Conservation (phyloP, 108 stramenopile species). For the Tribonema minus region DNA sequence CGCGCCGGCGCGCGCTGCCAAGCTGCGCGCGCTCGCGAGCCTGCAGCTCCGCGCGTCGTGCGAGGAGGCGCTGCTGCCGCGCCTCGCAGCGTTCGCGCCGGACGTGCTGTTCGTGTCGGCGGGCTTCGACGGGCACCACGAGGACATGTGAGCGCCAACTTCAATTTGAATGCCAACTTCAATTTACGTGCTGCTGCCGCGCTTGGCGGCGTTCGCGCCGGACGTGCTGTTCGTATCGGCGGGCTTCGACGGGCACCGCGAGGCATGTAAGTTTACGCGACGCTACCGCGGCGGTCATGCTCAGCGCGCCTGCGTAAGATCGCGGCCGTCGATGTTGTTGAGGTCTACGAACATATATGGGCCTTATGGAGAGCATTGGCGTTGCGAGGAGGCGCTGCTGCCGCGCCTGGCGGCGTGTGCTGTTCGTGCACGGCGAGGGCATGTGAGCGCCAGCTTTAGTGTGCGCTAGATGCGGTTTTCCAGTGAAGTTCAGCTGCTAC, state of each 20-base stretch:
- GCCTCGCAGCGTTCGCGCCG: conserved; percentile 15
- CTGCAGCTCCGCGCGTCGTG: too few relatives aligned
- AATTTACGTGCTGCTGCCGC: conserved; percentile 30
- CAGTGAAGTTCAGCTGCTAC: conserved; percentile 26
- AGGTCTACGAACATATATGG: too few relatives aligned
- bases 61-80: conserved; percentile 20
- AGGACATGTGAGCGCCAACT: too few relatives aligned
- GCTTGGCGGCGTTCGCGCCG: conserved; percentile 14
- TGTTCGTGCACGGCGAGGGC: conserved; percentile 27
- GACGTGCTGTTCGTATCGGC: conserved; percentile 41
- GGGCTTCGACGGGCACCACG: conserved; percentile 46
- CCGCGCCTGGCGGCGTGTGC: conserved; percentile 18
- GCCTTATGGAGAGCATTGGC: too few relatives aligned
- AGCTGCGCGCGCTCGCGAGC: neutral
- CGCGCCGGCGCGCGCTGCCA: neutral
- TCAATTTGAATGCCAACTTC: too few relatives aligned
- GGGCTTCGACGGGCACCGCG: conserved; percentile 46
- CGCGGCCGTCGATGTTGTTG: too few relatives aligned
- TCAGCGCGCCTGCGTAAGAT: too few relatives aligned
- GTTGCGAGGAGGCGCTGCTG: conserved; percentile 11
- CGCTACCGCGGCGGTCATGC: conserved; percentile 16
- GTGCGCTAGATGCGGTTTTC: too few relatives aligned
- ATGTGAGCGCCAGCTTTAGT: conserved; percentile 43
- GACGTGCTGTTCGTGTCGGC: conserved; percentile 41
- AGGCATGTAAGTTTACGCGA: too few relatives aligned